Percentiles rank a stretch among this genome's conserved stretches.
phyloP scores from a whole-genome alignment of 768 basidiomycete genomes.

The Leucogyrophana mollusca region DNA sequence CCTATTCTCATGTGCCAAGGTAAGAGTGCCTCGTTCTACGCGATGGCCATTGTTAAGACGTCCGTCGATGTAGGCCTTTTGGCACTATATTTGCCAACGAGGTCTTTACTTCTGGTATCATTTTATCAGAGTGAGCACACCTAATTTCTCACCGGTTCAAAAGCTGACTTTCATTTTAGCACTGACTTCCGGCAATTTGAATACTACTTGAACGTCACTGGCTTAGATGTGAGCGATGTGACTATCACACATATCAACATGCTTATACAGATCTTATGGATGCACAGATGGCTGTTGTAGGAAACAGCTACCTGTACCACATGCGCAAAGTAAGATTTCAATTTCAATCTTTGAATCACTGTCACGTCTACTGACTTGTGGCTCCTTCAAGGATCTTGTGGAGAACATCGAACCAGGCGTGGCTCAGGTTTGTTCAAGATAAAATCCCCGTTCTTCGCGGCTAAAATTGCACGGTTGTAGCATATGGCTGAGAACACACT shows the following conservation, averaged over 20 bases:
- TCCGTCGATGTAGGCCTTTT: conserved; percentile 56
- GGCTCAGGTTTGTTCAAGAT: conserved; percentile 39
- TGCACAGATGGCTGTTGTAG: conserved; percentile 83
- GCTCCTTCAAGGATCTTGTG: conserved; percentile 61
- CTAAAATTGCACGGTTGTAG: conserved; percentile 32
- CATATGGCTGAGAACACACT: conserved; percentile 91
- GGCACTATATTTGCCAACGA: conserved; percentile 91
- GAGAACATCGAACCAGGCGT: conserved; percentile 85
- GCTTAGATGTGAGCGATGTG: conserved; percentile 68
- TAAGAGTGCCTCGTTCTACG: conserved; percentile 19
- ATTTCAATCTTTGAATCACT: too few species aligned
- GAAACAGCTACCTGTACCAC: conserved; percentile 92
- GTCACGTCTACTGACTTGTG: too few species aligned
- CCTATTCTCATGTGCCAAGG: conserved; percentile 84
- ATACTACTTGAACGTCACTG: conserved; percentile 84
- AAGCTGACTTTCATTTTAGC: conserved; percentile 36
- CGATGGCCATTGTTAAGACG: background rate
- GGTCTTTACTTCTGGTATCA: conserved; percentile 86
- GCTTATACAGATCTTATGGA: too few species aligned
- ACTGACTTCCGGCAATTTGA: conserved; percentile 97
- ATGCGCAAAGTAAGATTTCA: conserved; percentile 67
- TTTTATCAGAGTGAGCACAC: conserved; percentile 77
- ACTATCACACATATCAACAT: background rate
- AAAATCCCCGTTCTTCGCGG: too few species aligned
- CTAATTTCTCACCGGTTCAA: background rate